Evolutionary conservation across 306 rosid species (phyloP).

Genomic region (Quercus parvula): DNA sequence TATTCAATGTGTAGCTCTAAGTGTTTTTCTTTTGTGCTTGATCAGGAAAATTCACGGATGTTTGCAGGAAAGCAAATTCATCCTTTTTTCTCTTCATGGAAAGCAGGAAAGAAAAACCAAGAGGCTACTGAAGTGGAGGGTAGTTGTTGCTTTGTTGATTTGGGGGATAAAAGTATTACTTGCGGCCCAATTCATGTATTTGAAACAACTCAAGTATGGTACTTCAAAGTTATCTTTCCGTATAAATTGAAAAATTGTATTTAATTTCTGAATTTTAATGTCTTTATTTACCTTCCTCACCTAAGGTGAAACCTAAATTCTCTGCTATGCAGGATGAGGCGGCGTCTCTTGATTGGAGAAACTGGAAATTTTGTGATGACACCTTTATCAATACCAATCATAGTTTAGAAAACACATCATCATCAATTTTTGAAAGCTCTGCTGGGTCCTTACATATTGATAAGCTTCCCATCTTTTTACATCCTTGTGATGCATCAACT

Average conservation of each 20-base stretch:
- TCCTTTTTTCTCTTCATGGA: conserved; percentile 65
- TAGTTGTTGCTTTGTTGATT: conserved; percentile 10
- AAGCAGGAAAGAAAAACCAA: conserved; percentile 39
- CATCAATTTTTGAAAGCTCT: conserved; percentile 45
- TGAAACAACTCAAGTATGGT: conserved; percentile 55
- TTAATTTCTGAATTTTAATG: neutral
- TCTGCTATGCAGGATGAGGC: conserved; percentile 54
- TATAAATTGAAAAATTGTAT: neutral
- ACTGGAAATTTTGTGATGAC: conserved; percentile 56
- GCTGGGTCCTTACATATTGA: conserved; percentile 58
- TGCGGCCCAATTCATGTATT: conserved; percentile 68
- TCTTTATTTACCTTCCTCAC: neutral
- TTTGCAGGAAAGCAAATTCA: conserved; percentile 65
- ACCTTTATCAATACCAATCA: neutral
- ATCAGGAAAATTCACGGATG: conserved; percentile 70
- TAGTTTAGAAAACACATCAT: conserved; percentile 25
- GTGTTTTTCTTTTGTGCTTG: conserved; percentile 1
- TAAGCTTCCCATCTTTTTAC: conserved; percentile 29
- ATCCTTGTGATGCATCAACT: conserved; percentile 19
- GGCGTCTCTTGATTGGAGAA: conserved; percentile 52
- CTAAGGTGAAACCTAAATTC: conserved; percentile 17
- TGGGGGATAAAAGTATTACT: conserved; percentile 22
- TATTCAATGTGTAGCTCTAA: conserved; percentile 2
- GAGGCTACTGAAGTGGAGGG: conserved; percentile 32
- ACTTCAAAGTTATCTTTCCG: conserved; percentile 6